phyloP scores from a whole-genome alignment of 768 basidiomycete species.

The Leccinum truebloodii region DNA sequence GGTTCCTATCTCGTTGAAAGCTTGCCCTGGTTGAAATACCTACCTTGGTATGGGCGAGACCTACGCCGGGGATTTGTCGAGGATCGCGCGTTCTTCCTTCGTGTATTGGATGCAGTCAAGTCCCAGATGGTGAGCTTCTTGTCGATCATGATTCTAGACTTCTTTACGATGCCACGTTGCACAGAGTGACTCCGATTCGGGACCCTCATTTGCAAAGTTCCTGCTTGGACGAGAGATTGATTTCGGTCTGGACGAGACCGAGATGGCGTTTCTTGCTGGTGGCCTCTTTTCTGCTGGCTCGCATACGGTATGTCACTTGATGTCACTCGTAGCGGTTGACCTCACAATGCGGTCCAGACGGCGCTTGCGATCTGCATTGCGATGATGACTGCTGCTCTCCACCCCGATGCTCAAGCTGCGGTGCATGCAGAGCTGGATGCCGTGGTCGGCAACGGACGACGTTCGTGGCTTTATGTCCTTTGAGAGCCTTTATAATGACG shows the following conservation, averaged over 20 bases:
- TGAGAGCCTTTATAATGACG: not conserved
- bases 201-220: conserved; percentile 53
- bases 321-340: too few relatives aligned
- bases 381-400: conserved; percentile 49
- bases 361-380: conserved; percentile 49
- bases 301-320: conserved; percentile 40
- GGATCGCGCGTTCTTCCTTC: conserved; percentile 48
- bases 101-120: conserved; percentile 45
- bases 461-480: conserved; percentile 2
- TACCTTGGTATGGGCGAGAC: conserved; percentile 63
- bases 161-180: conserved; percentile 4
- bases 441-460: conserved; percentile 40
- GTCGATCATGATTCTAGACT: not conserved
- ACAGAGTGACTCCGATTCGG: conserved; percentile 19
- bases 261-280: conserved; percentile 58
- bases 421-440: conserved; percentile 54
- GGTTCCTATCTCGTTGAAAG: too few relatives aligned
- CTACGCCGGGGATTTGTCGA: conserved; percentile 52
- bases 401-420: conserved; percentile 48
- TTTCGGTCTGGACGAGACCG: conserved; percentile 49
- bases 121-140: conserved; percentile 37
- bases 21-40: conserved; percentile 37
- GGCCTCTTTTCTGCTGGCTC: conserved; percentile 58
- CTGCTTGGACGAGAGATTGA: conserved; percentile 50
- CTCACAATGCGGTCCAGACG: conserved; percentile 29